Evolutionary conservation across 2,329 filamentous ascomycete genomes (phyloP).

Genomic region (Neoascochyta sp.): DNA sequence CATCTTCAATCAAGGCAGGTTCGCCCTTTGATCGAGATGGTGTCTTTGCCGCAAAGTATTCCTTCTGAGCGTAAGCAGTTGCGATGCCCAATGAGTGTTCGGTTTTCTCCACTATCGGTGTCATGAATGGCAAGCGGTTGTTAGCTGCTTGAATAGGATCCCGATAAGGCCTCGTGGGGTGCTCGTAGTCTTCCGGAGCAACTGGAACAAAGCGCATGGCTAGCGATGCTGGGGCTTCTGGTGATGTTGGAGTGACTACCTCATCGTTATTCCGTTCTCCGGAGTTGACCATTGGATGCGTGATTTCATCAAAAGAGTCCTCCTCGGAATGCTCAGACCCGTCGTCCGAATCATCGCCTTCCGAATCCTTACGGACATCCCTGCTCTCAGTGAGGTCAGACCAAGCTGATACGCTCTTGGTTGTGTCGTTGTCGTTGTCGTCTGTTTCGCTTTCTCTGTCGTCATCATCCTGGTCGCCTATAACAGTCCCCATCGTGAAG

Average conservation of each 20-base stretch:
- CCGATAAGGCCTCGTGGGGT: constrained; percentile 74
- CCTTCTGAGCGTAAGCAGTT: constrained; percentile 49
- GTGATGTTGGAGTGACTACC: constrained; percentile 49
- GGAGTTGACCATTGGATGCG: constrained; percentile 23
- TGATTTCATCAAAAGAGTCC: constrained; percentile 34
- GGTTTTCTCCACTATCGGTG: constrained; percentile 92
- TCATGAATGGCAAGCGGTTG: constrained; percentile 96
- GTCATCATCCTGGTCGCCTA: constrained; percentile 44
- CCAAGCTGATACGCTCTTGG: constrained; percentile 68
- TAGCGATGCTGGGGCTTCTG: constrained; percentile 30
- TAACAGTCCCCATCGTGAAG: constrained; percentile 41
- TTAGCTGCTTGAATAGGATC: constrained; percentile 78
- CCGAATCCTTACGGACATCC: constrained; percentile 55
- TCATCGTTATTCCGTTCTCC: constrained; percentile 37
- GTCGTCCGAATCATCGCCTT: constrained; percentile 35
- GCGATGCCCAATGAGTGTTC: constrained; percentile 71
- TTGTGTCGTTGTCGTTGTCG: constrained; percentile 35
- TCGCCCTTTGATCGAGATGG: constrained; percentile 60
- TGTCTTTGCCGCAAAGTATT: constrained; percentile 67
- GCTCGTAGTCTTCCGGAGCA: constrained; percentile 81
- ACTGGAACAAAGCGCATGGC: constrained; percentile 70
- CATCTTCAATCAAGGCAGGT: constrained; percentile 38
- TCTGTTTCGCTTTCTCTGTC: constrained; percentile 42
- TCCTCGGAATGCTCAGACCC: constrained; percentile 34
- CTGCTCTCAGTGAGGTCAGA: constrained; percentile 78